Base-by-base conservation (phyloP, 257 asterid species). In the Echium plantagineum region DNA sequence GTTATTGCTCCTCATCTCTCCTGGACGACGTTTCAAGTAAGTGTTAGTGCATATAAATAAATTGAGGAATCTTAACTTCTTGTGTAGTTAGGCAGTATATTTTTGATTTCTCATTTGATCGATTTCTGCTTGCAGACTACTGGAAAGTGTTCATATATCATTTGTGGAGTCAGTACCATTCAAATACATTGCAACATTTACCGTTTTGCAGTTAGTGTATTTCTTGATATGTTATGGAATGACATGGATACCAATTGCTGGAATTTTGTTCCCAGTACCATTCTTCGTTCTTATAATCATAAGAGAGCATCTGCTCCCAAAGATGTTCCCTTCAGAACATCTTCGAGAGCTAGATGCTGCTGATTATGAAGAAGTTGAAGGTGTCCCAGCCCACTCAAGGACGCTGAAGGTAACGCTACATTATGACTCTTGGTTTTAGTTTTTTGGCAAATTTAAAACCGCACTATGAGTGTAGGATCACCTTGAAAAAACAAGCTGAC, bases 161-260 rank as follows among this genome's bases (percentile, higher is more conserved):
- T 90, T 75, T 53, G 84, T 87, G 72, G 97, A 81, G 79, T 68
- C 83, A 12, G 97, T 90, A 17, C 97, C 97, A 6, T 87, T 90
- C 77, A 90, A 81, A 63, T 74, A 78, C 73, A 90, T 87, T 67
- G 81, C 80, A 69, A 60, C 71, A 70, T 90, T 90, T 57, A 90
- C 97, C 0, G 6, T 72, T 6, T 82, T 90, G 72, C 94, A 87
- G 75, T 61, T 83, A 3, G 65, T 59, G 4, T 90, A 85, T 70
- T 79, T 90, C 53, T 62, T 87, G 62, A 18, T 83, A 30, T 87
- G 96, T 77, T 90, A 80, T 17, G 97, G 94, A 30, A 80, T 90
- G 72, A 87, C 97, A 59, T 87, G 97, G 97, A 90, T 90, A 61
- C 97, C 97, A 0, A 70, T 90, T 24, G 96, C 94, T 58, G 97